These are phyloP conservation scores for Lanmaoa rubissima DNA, from an alignment of 768 basidiomycete species.

Conservation along the genomic window DNA sequence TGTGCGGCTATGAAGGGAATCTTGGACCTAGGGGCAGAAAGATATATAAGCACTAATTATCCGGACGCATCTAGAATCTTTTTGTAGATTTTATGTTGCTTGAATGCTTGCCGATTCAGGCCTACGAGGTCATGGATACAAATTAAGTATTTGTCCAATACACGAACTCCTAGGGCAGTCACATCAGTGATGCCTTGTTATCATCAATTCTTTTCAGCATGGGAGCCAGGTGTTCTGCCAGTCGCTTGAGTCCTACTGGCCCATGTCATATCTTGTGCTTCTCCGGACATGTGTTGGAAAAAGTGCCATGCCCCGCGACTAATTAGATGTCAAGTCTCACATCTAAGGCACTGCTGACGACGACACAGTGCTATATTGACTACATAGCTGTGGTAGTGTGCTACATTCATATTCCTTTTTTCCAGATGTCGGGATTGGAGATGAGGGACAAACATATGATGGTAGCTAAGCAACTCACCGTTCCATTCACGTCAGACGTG, in stretches of 20 bases:
- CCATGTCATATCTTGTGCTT: neutral
- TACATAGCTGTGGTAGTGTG: too few relatives aligned
- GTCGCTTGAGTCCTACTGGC: too few relatives aligned
- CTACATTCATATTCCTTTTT: too few relatives aligned
- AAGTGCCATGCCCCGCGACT: too few relatives aligned
- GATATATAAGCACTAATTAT: slow-evolving; percentile 1
- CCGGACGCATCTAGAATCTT: neutral
- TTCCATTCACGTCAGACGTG: neutral
- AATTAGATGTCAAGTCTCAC: too few relatives aligned
- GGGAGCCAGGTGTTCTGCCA: neutral
- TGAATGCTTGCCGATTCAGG: neutral
- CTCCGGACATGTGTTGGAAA: neutral
- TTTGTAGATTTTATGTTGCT: neutral
- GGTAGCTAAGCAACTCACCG: neutral
- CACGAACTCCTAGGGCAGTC: neutral
- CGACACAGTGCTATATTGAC: too few relatives aligned
- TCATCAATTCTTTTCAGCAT: too few relatives aligned
- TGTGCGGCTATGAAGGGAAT: slow-evolving; percentile 46
- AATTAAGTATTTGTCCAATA: neutral
- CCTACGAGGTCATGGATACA: neutral
- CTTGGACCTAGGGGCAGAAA: neutral
- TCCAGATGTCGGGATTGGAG: too few relatives aligned
- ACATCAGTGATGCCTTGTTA: neutral
- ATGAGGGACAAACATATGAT: neutral
- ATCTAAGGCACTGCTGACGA: too few relatives aligned